Conservation (phyloP, 805 yeast genomes). For the Yarrowia porcina region DNA sequence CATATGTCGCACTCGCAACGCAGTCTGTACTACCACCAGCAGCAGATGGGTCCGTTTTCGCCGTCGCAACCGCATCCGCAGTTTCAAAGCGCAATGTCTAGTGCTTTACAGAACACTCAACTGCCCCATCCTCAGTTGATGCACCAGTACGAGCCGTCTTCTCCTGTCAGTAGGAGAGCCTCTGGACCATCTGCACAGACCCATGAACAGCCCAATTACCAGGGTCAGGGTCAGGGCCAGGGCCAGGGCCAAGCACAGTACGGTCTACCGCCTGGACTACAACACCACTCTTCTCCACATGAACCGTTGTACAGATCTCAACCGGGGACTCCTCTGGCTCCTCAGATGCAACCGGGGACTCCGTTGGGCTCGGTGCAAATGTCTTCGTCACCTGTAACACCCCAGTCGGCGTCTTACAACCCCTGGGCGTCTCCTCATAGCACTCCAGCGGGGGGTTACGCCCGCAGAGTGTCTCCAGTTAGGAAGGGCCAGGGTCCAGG, state of each 20-base stretch:
- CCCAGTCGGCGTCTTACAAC: not conserved
- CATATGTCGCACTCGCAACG: conserved; percentile 11
- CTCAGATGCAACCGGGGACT: conserved; percentile 2
- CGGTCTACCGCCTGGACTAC: conserved; percentile 8
- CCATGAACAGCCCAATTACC: not conserved
- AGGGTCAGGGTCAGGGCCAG: no score
- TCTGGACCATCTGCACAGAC: no score
- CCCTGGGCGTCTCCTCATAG: conserved; percentile 7
- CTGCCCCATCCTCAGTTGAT: conserved; percentile 10
- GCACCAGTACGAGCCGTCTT: conserved; percentile 13
- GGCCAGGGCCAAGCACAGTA: no score
- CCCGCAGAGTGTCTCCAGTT: not conserved
- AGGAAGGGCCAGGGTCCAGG: not conserved
- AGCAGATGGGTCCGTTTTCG: conserved; percentile 9
- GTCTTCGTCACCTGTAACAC: conserved; percentile 6
- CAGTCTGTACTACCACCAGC: conserved; percentile 21
- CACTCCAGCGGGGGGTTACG: not conserved
- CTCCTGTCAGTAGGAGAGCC: not conserved
- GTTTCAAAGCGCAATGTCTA: not conserved
- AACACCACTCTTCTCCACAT: not conserved
- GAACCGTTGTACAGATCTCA: conserved; percentile 5
- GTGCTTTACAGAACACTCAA: not conserved
- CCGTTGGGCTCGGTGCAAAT: conserved; percentile 1
- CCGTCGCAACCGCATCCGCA: conserved; percentile 20
- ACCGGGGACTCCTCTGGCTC: conserved; percentile 4